Evolutionary conservation across 768 basidiomycete genomes (phyloP), one percentile per base, ranked within the genome.

Genomic region (Vararia minispora): DNA sequence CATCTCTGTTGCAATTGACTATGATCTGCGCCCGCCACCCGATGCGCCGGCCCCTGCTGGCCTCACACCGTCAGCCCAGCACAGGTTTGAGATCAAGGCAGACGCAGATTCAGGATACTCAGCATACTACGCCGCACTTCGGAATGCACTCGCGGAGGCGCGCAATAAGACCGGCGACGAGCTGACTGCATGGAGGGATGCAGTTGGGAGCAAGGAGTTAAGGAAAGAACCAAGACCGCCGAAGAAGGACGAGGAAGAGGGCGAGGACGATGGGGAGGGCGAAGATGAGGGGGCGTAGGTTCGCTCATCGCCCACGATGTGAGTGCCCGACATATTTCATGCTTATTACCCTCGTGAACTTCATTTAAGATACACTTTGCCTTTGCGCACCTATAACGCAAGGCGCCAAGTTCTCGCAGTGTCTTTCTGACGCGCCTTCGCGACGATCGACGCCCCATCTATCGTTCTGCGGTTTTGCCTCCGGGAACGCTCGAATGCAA

Each of bases 131-230:
- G 52, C 56, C 1, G 60, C 56, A 2, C 55, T 86, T 28, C 61
- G 65, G 42, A 56, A 48, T 5, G 62, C 74, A 14, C 61, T 86
- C 35, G 59, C 58, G 24, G 58, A 62, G 25, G 78, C 79, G 21
- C 74, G 64, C 44, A 62, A 61, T 29, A 60, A 64, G 21, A 47
- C 82, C 4, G 84, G 84, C 8, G 65, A 74, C 30, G 78, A 84
- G 46, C 54, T 87, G 55, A 86, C 84, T 0, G 66, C 55, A 5
- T 86, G 82, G 84, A 68, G 78, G 49, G 82, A 87, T 56, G 68
- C 69, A 5, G 75, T 85, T 4, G 79, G 82, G 10, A 79, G 68
- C 33, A 52, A 58, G 6, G 84, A 87, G 54, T 53, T 69, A 48
- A 64, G 51, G 12, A 84, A 81, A 50, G 82, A 85, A 48, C 57